A percentile compares a stretch with the other conserved stretches of the same genome.
phyloP scores from a whole-genome alignment of 2,329 filamentous ascomycete species.

The Talaromyces piceae region DNA sequence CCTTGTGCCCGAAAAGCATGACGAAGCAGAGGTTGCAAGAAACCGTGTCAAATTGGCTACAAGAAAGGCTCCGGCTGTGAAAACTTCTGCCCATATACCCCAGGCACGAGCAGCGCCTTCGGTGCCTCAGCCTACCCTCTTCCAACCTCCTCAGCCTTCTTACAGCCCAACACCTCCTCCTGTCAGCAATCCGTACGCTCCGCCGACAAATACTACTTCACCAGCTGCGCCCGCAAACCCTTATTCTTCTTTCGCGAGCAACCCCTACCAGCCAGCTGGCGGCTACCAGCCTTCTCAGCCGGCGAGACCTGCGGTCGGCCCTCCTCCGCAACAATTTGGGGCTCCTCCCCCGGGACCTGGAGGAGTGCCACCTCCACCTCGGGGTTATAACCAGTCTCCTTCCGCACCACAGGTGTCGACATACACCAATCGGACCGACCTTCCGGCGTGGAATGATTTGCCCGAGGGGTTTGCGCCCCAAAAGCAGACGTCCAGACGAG shows the following conservation, averaged over 20 bases:
- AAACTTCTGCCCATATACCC: slow-evolving; percentile 34
- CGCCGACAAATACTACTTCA: slow-evolving; percentile 30
- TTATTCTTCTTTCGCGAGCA: slow-evolving; percentile 39
- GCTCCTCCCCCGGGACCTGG: slow-evolving; percentile 37
- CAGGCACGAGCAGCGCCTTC: slow-evolving; percentile 15
- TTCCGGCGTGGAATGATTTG: slow-evolving; percentile 89
- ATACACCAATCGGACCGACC: slow-evolving; percentile 55
- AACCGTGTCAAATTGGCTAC: slow-evolving; percentile 80
- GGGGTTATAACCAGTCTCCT: slow-evolving; percentile 60
- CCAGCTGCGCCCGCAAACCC: slow-evolving; percentile 38
- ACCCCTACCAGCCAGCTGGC: slow-evolving; percentile 17
- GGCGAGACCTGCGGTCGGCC: slow-evolving; percentile 25
- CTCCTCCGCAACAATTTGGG: slow-evolving; percentile 32
- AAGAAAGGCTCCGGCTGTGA: slow-evolving; percentile 48
- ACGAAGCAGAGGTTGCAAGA: slow-evolving; percentile 77
- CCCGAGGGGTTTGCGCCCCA: slow-evolving; percentile 61
- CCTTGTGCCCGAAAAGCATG: slow-evolving; percentile 74
- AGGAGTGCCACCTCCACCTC: slow-evolving; percentile 53
- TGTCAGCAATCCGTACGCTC: slow-evolving; percentile 36
- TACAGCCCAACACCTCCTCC: slow-evolving; percentile 20
- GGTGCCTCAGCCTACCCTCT: slow-evolving; percentile 31
- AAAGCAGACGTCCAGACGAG: slow-evolving; percentile 63
- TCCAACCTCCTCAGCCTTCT: slow-evolving; percentile 26
- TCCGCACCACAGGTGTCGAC: slow-evolving; percentile 57
- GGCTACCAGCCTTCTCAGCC: slow-evolving; percentile 54